phyloP scores from a whole-genome alignment of 176 grass and related monocot genomes.

The Lolium multiflorum region DNA sequence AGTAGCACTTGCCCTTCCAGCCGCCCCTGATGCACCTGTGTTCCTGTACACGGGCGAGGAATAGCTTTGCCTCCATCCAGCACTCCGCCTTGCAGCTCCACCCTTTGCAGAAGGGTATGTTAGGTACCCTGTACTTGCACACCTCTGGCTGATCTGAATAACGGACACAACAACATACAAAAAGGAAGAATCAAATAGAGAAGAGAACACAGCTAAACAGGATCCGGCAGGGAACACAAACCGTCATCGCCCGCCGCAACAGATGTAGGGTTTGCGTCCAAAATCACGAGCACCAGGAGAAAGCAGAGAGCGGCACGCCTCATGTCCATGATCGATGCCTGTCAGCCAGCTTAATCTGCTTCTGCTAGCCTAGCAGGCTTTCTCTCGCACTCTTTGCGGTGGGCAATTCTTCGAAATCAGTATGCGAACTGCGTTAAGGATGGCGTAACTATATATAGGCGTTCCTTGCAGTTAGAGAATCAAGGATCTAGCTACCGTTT shows the following conservation, averaged over 20 bases:
- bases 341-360: too few relatives aligned
- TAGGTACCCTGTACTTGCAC: background rate
- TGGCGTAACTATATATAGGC: too few relatives aligned
- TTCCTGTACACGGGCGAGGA: background rate
- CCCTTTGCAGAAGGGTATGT: conserved; percentile 32
- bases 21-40: conserved; percentile 27
- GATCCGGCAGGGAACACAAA: background rate
- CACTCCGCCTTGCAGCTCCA: conserved; percentile 44
- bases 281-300: background rate
- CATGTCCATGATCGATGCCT: background rate
- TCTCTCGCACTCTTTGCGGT: too few relatives aligned
- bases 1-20: conserved; percentile 1
- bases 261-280: background rate
- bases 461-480: too few relatives aligned
- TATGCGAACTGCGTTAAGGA: too few relatives aligned
- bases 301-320: background rate
- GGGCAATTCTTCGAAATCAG: too few relatives aligned
- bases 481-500: too few relatives aligned
- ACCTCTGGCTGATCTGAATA: background rate
- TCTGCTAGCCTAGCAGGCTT: too few relatives aligned
- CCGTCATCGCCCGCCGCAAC: background rate
- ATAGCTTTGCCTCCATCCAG: conserved; percentile 24
- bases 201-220: background rate
- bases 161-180: background rate
- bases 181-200: background rate